A percentile compares a stretch with the other conserved stretches of the same genome.
These are phyloP conservation scores for Boletus coccyginus DNA, from an alignment of 768 basidiomycete genomes.

Conservation along the genomic window DNA sequence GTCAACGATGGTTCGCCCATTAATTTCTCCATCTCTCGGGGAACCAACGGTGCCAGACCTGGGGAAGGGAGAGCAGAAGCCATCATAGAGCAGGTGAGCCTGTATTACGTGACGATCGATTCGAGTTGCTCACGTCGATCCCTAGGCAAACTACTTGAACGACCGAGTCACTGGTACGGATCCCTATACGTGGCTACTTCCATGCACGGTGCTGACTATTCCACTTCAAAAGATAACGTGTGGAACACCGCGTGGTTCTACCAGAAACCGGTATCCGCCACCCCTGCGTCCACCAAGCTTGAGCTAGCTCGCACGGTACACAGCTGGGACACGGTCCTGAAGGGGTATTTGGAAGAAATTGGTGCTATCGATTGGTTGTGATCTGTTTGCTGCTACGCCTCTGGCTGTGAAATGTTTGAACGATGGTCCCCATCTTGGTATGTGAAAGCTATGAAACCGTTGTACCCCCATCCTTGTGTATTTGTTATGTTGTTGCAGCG, in stretches of 20 bases:
- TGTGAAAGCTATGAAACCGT: background rate
- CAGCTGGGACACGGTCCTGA: conserved; percentile 1
- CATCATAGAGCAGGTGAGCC: background rate
- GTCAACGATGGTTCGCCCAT: conserved; percentile 8
- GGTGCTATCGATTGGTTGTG: background rate
- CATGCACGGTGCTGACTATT: background rate
- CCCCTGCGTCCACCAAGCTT: background rate
- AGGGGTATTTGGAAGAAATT: background rate
- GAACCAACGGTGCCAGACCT: background rate
- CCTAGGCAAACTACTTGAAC: background rate
- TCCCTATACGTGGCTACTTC: background rate
- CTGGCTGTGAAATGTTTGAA: background rate
- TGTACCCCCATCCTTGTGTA: background rate
- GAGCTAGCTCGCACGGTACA: background rate
- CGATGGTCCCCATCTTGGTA: background rate
- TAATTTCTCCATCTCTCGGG: conserved; percentile 5
- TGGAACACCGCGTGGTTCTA: conserved; percentile 12
- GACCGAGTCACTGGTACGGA: background rate
- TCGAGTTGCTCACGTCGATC: background rate
- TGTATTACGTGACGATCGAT: background rate
- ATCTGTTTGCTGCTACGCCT: background rate
- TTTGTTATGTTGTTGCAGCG: background rate
- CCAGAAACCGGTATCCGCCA: background rate
- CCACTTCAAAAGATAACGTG: conserved; percentile 1
- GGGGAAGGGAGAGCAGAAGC: background rate